Evolutionary conservation across 352 stramenopile species (phyloP), one percentile per base, ranked within the genome.

Genomic region (Elongisporangium undulatum): DNA sequence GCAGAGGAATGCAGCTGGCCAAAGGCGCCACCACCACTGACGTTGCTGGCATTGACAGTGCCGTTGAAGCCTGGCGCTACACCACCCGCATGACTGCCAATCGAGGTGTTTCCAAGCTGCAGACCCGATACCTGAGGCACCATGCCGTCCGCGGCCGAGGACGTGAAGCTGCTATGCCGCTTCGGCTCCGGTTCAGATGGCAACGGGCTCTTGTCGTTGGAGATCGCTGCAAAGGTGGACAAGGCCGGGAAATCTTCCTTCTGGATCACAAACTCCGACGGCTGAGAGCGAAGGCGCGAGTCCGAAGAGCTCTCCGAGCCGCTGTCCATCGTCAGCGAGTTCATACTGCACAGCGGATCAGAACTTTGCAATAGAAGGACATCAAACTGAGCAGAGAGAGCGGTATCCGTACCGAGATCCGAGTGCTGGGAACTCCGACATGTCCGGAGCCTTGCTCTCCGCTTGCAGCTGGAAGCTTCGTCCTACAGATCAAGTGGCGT

Each of bases 161-260:
- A 85, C 51, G 79, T 86, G 59, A 91, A 91, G 67, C 81, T 91
- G 52, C 73, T 64, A 48, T 89, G 77, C 22, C 81, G 71, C 66
- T 91, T 91, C 13, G 88, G 64, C 50, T 89, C 81, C 41, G 72
- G 58, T 49, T 65, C 62, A 16, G 63, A 53, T 45, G 56, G 68
- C 52, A 82, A 69, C 23, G 82, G 63, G 38, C 62, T 70, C 66
- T 90, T 90, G 38, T 90, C 83, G 58, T 58, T 79, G 23, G 60
- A 68, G 21, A 61, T 68, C 9, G 59, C 38, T 2, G 61, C 69
- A 64, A 94, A 90, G 4, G 84, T 78, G n/a, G 82, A 92, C 3
- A 94, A 70, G 20, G 85, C 85, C 12, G 85, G 85, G 55, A 94
- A 94, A 34, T 94, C 85, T 54, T 94, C 85, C 56, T 94, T 94